Percentiles rank a stretch among this genome's conserved stretches.
phyloP scores from a whole-genome alignment of 202 grass and related monocot species.

The Sporobolus alterniflorus region DNA sequence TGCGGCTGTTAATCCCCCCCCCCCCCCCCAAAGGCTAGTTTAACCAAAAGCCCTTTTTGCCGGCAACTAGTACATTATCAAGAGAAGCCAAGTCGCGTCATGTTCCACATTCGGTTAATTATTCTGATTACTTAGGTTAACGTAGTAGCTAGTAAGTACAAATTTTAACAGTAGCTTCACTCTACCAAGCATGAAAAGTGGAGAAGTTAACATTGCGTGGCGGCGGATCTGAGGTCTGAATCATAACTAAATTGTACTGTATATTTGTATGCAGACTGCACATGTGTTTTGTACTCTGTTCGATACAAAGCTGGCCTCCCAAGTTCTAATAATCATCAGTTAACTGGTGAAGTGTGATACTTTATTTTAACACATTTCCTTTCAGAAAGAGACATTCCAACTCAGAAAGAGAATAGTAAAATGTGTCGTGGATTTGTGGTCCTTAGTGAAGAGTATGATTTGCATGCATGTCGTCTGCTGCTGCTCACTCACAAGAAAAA shows the following conservation, averaged over 20 bases:
- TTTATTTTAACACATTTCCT: not conserved
- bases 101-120: constrained; percentile 23
- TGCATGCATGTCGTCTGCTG: constrained; percentile 31
- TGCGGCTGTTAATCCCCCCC: constrained; percentile 55
- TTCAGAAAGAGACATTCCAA: constrained; percentile 42
- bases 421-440: constrained; percentile 34
- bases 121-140: not conserved
- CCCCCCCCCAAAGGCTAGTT: constrained; percentile 38
- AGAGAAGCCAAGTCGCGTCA: not conserved
- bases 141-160: not conserved
- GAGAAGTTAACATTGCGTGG: too few species aligned
- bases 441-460: constrained; percentile 45
- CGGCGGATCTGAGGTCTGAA: too few species aligned
- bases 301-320: not conserved
- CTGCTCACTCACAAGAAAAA: not conserved
- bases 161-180: not conserved
- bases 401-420: constrained; percentile 47
- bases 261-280: too few species aligned
- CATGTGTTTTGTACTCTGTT: too few species aligned
- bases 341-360: not conserved
- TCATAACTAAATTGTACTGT: too few species aligned
- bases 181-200: not conserved
- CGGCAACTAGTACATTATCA: constrained; percentile 11
- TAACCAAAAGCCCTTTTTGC: constrained; percentile 40
- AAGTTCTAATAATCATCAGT: too few species aligned